These are phyloP conservation scores for Cylindrodendrum hubeiense DNA, from an alignment of 2,329 filamentous ascomycete species.

Conservation along the genomic window DNA sequence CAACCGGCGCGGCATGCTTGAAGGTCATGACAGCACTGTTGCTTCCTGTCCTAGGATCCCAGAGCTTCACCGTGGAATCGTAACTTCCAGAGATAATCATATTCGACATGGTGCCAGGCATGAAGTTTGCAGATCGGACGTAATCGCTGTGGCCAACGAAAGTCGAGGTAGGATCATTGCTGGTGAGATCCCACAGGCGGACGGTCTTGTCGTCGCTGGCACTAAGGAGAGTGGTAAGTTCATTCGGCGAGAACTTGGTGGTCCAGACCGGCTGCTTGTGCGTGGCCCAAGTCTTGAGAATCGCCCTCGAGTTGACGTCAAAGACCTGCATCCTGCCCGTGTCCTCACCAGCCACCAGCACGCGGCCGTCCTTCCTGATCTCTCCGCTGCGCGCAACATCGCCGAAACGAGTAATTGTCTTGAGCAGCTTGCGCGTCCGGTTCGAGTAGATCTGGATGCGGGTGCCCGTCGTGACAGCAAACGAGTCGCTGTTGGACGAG, in stretches of 20 bases:
- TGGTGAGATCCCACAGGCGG: slow-evolving; percentile 92
- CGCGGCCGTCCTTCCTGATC: slow-evolving; percentile 87
- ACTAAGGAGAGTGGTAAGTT: slow-evolving; percentile 88
- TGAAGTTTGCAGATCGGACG: slow-evolving; percentile 87
- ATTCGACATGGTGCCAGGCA: slow-evolving; percentile 79
- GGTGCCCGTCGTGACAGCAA: slow-evolving; percentile 94
- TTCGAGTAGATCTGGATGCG: slow-evolving; percentile 95
- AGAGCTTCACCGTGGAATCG: slow-evolving; percentile 91
- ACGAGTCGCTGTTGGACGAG: slow-evolving; percentile 80
- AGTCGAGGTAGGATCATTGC: slow-evolving; percentile 78
- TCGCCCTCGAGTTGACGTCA: slow-evolving; percentile 87
- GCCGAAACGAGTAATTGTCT: slow-evolving; percentile 94
- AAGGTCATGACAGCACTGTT: slow-evolving; percentile 86
- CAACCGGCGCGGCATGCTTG: slow-evolving; percentile 91
- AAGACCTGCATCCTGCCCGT: slow-evolving; percentile 95
- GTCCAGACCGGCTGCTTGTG: slow-evolving; percentile 96
- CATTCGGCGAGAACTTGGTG: slow-evolving; percentile 90
- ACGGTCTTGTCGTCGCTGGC: slow-evolving; percentile 94
- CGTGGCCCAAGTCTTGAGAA: slow-evolving; percentile 93
- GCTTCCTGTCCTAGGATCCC: slow-evolving; percentile 85
- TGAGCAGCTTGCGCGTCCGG: slow-evolving; percentile 89
- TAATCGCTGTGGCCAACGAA: slow-evolving; percentile 94
- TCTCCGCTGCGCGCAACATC: slow-evolving; percentile 92
- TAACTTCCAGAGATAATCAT: slow-evolving; percentile 93
- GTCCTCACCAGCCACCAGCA: slow-evolving; percentile 92